A percentile compares a stretch with the other conserved stretches of the same genome.
Conservation (phyloP, 495 filamentous ascomycete species). For the Pyrenula aspistea region DNA sequence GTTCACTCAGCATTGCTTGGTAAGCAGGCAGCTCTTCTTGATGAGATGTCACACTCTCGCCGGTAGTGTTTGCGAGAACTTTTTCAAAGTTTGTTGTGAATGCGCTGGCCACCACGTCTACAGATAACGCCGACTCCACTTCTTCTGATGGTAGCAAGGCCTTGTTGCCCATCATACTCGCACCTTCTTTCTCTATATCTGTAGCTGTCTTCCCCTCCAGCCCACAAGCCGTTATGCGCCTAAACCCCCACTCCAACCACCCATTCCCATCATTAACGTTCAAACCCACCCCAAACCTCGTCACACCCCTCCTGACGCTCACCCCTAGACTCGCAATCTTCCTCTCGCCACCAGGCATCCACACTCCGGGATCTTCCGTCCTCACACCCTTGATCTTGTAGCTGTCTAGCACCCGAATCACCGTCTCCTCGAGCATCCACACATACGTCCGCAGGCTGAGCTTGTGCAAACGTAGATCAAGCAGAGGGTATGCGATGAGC, state of each 20-base stretch:
- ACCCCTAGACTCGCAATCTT: constrained; percentile 90
- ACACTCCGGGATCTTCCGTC: constrained; percentile 73
- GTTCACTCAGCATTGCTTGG: too few species aligned
- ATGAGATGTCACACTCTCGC: too few species aligned
- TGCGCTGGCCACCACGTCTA: too few species aligned
- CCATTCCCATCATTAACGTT: constrained; percentile 56
- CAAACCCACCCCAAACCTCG: constrained; percentile 74
- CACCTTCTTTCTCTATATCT: constrained; percentile 40
- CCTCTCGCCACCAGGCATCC: constrained; percentile 41
- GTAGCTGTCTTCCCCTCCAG: constrained; percentile 67
- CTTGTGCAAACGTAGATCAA: constrained; percentile 53
- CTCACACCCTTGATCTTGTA: constrained; percentile 39
- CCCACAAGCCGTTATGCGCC: constrained; percentile 78
- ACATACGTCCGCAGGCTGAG: constrained; percentile 56
- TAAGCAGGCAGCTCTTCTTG: too few species aligned
- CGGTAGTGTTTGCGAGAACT: too few species aligned
- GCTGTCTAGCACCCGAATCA: constrained; percentile 47
- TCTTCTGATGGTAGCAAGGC: too few species aligned
- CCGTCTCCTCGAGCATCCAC: constrained; percentile 58
- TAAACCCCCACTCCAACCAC: constrained; percentile 51
- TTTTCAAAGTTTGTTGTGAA: too few species aligned
- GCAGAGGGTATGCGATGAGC: constrained; percentile 75
- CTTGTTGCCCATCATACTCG: too few species aligned
- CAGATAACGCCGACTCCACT: too few species aligned
- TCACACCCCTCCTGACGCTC: constrained; percentile 72